A percentile compares a stretch with the other conserved stretches of the same genome.
phyloP scores from a whole-genome alignment of 495 filamentous ascomycete species.

The Xylaria grammica region DNA sequence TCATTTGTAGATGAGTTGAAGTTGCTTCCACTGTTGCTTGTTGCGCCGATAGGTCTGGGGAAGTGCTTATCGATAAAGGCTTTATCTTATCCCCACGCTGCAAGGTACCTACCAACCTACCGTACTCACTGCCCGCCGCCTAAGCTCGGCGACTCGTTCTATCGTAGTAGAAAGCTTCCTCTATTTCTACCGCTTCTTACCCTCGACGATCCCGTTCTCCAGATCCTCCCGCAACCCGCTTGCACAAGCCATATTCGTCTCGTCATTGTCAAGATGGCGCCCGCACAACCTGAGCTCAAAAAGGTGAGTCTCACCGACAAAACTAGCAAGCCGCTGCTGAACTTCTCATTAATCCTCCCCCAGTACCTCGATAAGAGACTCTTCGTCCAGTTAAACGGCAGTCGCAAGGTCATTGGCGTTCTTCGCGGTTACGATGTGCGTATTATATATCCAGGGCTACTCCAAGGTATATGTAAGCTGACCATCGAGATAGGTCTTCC shows the following conservation, averaged over 20 bases:
- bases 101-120: not conserved
- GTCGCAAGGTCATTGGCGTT: slow-evolving; percentile 93
- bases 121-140: slow-evolving; percentile 1
- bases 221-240: slow-evolving; percentile 5
- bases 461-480: not conserved
- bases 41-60: not conserved
- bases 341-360: slow-evolving; percentile 21
- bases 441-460: not conserved
- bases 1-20: not conserved
- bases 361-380: slow-evolving; percentile 99
- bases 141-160: not conserved
- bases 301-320: slow-evolving; percentile 64
- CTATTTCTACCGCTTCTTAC: not conserved
- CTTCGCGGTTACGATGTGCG: slow-evolving; percentile 94
- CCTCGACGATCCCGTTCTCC: slow-evolving; percentile 13
- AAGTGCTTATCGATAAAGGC: slow-evolving; percentile 3
- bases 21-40: not conserved
- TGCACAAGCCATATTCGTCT: slow-evolving; percentile 16
- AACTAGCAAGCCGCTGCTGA: slow-evolving; percentile 10
- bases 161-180: slow-evolving; percentile 12
- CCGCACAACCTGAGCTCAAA: slow-evolving; percentile 98
- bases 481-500: slow-evolving; percentile 73
- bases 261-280: slow-evolving; percentile 75
- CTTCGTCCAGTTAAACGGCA: slow-evolving; percentile 96
- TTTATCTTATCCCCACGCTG: not conserved